Percentiles rank a stretch among this genome's conserved stretches.
These are phyloP conservation scores for Pythium aquatile DNA, from an alignment of 352 stramenopile genomes.

Conservation along the genomic window DNA sequence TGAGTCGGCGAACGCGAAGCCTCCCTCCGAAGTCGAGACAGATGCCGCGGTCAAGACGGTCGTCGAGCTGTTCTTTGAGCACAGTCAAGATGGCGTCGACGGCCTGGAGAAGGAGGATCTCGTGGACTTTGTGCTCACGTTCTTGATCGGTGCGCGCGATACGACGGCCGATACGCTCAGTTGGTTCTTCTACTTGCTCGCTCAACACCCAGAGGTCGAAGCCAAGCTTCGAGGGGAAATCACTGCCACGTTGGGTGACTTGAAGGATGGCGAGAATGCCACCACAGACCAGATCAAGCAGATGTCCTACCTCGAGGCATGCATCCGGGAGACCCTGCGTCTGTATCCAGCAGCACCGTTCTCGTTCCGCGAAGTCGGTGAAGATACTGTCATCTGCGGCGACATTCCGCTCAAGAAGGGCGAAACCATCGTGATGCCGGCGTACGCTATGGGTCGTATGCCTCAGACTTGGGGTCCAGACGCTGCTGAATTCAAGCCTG, in stretches of 20 bases:
- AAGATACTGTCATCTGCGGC: conserved; percentile 48
- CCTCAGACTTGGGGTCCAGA: conserved; percentile 19
- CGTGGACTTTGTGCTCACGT: conserved; percentile 59
- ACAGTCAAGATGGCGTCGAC: conserved; percentile 10
- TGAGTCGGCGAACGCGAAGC: neutral
- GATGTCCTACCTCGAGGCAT: conserved; percentile 38
- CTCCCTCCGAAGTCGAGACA: neutral
- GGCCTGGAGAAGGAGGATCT: conserved; percentile 46
- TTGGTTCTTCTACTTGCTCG: conserved; percentile 72
- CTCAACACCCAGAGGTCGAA: conserved; percentile 47
- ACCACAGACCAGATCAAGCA: conserved; percentile 9
- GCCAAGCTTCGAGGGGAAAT: conserved; percentile 44
- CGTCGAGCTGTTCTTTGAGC: neutral
- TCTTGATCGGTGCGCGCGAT: conserved; percentile 69
- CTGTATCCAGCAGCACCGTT: conserved; percentile 56
- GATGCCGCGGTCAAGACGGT: neutral
- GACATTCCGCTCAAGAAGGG: conserved; percentile 29
- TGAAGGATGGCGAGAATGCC: conserved; percentile 7
- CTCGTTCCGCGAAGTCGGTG: conserved; percentile 53
- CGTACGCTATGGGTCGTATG: conserved; percentile 35
- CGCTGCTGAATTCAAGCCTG: conserved; percentile 11
- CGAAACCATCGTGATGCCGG: conserved; percentile 23
- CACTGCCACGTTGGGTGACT: conserved; percentile 8
- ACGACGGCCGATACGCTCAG: conserved; percentile 65
- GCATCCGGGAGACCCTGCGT: conserved; percentile 55